phyloP scores from a whole-genome alignment of 2,329 filamentous ascomycete species.

The Coniochaeta prunicola region DNA sequence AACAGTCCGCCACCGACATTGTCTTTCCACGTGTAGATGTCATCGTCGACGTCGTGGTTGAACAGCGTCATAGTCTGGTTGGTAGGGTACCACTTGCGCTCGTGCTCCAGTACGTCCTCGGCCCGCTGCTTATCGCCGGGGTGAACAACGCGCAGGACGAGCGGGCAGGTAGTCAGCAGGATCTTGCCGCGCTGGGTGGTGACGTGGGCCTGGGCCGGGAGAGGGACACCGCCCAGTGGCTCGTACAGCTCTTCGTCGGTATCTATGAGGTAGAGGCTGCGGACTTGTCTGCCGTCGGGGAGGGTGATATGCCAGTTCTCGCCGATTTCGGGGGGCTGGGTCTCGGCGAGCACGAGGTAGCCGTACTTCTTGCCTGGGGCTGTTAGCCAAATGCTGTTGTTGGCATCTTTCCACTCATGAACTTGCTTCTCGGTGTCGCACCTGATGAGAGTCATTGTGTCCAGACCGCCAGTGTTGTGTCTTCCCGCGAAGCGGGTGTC shows the following conservation, averaged over 20 bases:
- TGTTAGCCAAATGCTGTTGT: neutral
- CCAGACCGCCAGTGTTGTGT: neutral
- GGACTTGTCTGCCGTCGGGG: neutral
- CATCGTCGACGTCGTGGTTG: neutral
- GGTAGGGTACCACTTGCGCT: neutral
- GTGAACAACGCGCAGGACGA: neutral
- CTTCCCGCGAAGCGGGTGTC: too few relatives aligned
- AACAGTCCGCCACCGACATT: neutral
- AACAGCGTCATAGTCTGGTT: neutral
- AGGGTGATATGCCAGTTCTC: neutral
- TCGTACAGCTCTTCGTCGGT: neutral
- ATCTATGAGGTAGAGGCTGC: neutral
- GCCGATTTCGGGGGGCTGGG: neutral
- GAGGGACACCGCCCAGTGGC: neutral
- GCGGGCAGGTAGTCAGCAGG: neutral
- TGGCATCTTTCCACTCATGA: neutral
- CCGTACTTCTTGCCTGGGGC: neutral
- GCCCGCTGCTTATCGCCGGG: neutral
- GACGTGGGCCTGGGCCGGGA: neutral
- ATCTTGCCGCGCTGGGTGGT: neutral
- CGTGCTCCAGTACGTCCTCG: neutral
- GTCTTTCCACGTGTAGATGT: neutral
- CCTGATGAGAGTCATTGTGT: neutral
- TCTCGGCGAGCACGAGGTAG: neutral
- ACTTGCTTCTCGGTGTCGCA: neutral